Base-by-base conservation (phyloP, 2,329 filamentous ascomycete genomes). In the Bipolaris zeicola region DNA sequence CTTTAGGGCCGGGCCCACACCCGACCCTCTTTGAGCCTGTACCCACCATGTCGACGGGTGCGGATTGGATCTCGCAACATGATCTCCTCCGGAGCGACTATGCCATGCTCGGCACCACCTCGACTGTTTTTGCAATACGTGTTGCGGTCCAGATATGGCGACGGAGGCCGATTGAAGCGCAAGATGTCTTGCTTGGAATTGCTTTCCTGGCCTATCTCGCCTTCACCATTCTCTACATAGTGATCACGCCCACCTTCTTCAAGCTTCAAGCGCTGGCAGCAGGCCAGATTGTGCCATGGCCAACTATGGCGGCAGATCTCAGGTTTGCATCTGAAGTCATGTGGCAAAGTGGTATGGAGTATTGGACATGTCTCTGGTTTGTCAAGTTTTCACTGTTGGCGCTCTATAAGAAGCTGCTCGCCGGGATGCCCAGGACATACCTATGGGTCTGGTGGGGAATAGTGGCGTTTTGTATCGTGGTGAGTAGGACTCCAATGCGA, bases 371-470 rank as follows among this genome's bases (percentile, higher is more conserved):
- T 16, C 67, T 79, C 5, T 79, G 75, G 76, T 66, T 74, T 34
- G 72, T 78, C 49, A 79, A 80, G 57, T 69, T 77, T 20, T 75
- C 73, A 5, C 63, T 80, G 33, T 64, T 80, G 47, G 67, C 73
- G 14, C 67, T 79, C 42, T 79, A 78, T 60, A 74, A 74, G 42
- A 69, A 72, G 20, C 59, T 79, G 14, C 62, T 78, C 47, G 58
- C 55, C 6, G 75, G 76, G 1, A 62, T 77, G 14, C 57, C 57
- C 3, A 65, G 61, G 1, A 50, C 54, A 20, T 75, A 77, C 36
- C 64, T 70, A 22, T 70, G 62, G 26, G 63, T 76, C 43, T 79
- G 76, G 77, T 76, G 73, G 74, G 62, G 52, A 5, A 69, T 77
- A 2, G 20, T 76, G 24, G 52, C 64, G 1, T 77, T 78, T 52